Evolutionary conservation across 148 eudicot genomes (phyloP), one percentile per base, ranked within the genome.

Genomic region (Nyssa sinensis): DNA sequence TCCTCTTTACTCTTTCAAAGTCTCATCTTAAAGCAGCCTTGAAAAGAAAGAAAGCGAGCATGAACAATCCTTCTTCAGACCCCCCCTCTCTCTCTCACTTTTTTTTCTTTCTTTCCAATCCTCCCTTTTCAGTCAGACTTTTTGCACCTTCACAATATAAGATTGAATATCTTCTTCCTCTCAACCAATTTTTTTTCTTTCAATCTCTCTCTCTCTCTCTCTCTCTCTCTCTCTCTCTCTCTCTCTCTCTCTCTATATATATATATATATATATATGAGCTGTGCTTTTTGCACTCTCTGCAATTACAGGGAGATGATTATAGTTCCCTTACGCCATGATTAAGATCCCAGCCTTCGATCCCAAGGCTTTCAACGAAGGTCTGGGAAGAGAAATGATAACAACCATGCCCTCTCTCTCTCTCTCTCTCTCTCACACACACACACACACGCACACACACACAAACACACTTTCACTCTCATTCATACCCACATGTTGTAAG

Each of bases 241-340:
- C 27, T 28, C 70, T 59, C 32, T 58, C 29, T 58, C 37, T 63
- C 8, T 33, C 33, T 28, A n/a, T n/a, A n/a, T n/a, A n/a, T n/a
- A n/a, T n/a, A n/a, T n/a, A n/a, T n/a, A n/a, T 69, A 57, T 34
- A 37, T 37, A 37, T 37, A 37, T 64, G 47, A 60, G 51, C 27
- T 25, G 23, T 72, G 75, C 53, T 61, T 72, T 61, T 39, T 25
- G 35, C 58, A 61, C 57, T 41, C 75, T 27, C 76, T 83, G 89
- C 84, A 81, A 81, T 86, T 71, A 86, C 80, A 86, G 82, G 81
- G 74, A 69, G 81, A 86, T 86, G 87, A 86, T 82, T 86, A 84
- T 59, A 72, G 21, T 58, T 67, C 67, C 61, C 34, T 51, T 67
- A 57, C 39, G 73, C 69, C 64, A 79, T 81, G 83, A 80, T 71